Evolutionary conservation across 2,329 filamentous ascomycete genomes (phyloP).

Genomic region (Fusarium robinianum): DNA sequence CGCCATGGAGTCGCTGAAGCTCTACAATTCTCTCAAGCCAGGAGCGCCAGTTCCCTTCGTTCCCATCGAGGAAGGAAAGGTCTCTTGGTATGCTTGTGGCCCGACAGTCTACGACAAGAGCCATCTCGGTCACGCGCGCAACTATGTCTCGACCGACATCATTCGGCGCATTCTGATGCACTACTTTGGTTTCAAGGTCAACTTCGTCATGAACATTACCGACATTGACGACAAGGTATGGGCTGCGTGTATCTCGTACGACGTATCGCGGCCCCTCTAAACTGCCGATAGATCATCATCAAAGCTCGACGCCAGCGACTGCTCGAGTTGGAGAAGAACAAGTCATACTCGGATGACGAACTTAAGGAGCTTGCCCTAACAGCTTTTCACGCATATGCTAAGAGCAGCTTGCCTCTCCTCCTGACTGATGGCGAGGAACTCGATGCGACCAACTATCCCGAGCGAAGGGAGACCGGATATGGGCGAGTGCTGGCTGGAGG

Average conservation of each 20-base stretch:
- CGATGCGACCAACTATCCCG: slow-evolving; percentile 55
- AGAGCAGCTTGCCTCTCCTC: slow-evolving; percentile 59
- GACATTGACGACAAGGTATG: slow-evolving; percentile 76
- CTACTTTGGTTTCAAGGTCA: slow-evolving; percentile 81
- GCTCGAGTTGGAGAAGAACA: slow-evolving; percentile 77
- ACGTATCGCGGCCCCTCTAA: slow-evolving; percentile 24
- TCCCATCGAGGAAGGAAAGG: slow-evolving; percentile 70
- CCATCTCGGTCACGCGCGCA: slow-evolving; percentile 81
- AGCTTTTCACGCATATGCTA: slow-evolving; percentile 61
- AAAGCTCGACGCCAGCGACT: slow-evolving; percentile 77
- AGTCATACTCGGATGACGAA: slow-evolving; percentile 57
- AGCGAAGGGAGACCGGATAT: slow-evolving; percentile 57
- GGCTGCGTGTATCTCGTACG: slow-evolving; percentile 4
- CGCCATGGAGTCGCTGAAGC: slow-evolving; percentile 63
- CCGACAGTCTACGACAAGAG: slow-evolving; percentile 84
- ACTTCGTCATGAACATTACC: slow-evolving; percentile 93
- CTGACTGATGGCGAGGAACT: slow-evolving; percentile 49
- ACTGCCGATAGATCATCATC: slow-evolving; percentile 56
- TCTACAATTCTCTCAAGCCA: slow-evolving; percentile 79
- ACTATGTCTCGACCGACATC: slow-evolving; percentile 91
- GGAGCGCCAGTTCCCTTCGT: slow-evolving; percentile 74
- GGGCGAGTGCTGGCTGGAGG: slow-evolving; percentile 59
- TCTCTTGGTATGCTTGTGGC: slow-evolving; percentile 89
- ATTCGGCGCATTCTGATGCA: slow-evolving; percentile 80
- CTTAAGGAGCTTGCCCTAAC: slow-evolving; percentile 52